Evolutionary conservation across 805 yeast species (phyloP), one percentile per base, ranked within the genome.

Genomic region (Pichia nanzhaoensis): DNA sequence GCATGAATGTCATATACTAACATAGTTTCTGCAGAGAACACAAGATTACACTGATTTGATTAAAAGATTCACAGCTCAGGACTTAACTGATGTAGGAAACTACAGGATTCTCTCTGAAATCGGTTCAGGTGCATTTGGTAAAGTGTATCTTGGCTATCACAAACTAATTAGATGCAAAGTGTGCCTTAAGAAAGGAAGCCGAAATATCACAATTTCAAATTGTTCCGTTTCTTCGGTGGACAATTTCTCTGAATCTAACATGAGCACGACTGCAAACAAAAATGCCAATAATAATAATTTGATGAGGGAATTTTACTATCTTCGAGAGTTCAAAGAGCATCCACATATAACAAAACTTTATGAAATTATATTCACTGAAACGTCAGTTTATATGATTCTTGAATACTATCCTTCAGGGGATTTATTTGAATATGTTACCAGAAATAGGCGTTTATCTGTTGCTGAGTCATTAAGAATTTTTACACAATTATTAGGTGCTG

Each of bases 91-190:
- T 45, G 80, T 91, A 12, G 98, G 99, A 1, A 87, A 84, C 62
- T 91, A 91, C 58, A 68, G 73, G 42, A 77, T 93, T 7, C 56
- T 78, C 6, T 70, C 79, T 47, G 85, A 82, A 52, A 82, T 91
- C 19, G 98, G 97, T 2, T 89, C 86, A 55, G 97, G 97, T 9
- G 75, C 95, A 3, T 91, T 89, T 71, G 97, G 98, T 8, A 85
- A 84, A 57, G 95, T 89, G 1, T 93, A 83, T 60, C 66, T 91
- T 27, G 98, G 96, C 1, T 70, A 70, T 32, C 98, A 91, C 57
- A 73, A 74, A 42, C 69, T 89, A 38, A 75, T 95, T 10, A 79
- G 80, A 44, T 70, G 78, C n/a, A 81, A 77, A 58, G 85, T 91
- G 3, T 98, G 93, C 16, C 64, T 93, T 50, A 91, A 91, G 56